phyloP scores from a whole-genome alignment of 2,329 filamentous ascomycete genomes.

The Endothia cerciana region DNA sequence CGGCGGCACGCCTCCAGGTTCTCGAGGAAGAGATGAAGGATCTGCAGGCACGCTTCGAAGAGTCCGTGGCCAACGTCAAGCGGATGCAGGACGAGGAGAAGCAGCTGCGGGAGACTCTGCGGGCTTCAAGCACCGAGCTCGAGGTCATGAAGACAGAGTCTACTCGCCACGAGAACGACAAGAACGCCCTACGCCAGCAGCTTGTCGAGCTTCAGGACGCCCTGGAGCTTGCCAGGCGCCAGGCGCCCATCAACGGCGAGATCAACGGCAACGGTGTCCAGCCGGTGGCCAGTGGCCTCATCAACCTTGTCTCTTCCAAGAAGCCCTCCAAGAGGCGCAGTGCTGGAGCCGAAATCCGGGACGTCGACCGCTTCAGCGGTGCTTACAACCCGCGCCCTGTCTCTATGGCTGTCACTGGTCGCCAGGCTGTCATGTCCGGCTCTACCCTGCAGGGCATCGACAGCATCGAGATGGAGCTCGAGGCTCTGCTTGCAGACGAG shows the following conservation, averaged over 20 bases:
- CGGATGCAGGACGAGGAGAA: conserved; percentile 94
- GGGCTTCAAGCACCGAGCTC: conserved; percentile 77
- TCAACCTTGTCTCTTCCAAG: conserved; percentile 96
- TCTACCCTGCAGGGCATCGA: conserved; percentile 82
- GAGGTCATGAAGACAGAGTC: conserved; percentile 77
- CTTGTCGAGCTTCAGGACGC: conserved; percentile 90
- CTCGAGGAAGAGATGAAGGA: conserved; percentile 97
- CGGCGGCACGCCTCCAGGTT: conserved; percentile 82
- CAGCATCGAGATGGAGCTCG: conserved; percentile 92
- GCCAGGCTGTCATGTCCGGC: conserved; percentile 70
- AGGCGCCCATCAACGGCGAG: conserved; percentile 73
- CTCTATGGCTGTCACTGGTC: conserved; percentile 85
- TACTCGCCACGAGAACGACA: conserved; percentile 80
- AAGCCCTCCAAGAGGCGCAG: conserved; percentile 88
- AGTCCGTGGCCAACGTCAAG: conserved; percentile 88
- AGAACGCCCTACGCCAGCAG: conserved; percentile 82
- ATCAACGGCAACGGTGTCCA: conserved; percentile 63
- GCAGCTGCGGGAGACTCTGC: conserved; percentile 79
- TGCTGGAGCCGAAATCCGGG: conserved; percentile 82
- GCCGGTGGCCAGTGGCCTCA: conserved; percentile 73
- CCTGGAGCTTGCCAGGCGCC: conserved; percentile 82
- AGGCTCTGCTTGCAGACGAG: conserved; percentile 91
- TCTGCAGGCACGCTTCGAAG: conserved; percentile 85
- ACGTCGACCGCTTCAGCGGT: conserved; percentile 86
- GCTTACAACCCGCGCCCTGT: conserved; percentile 94